Evolutionary conservation across 345 rosid genomes (phyloP), one percentile per base, ranked within the genome.

Genomic region (Anacardium occidentale): DNA sequence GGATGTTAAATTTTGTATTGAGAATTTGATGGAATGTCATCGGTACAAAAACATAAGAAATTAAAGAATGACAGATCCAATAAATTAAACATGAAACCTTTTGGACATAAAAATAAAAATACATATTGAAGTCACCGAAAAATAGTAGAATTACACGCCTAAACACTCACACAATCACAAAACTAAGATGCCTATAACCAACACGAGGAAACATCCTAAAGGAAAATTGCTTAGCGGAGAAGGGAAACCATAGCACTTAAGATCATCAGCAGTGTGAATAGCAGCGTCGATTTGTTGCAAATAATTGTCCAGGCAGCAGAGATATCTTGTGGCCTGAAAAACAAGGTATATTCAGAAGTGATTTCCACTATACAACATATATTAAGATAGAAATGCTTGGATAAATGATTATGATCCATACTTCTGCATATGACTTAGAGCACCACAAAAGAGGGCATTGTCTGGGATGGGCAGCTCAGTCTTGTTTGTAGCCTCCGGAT

Each of bases 401-500:
- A 24, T 57, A 65, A 24, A 40, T 48, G 18, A 13, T 47, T 24
- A 51, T 62, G 17, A 29, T 55, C 42, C 87, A 54, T 88, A 90
- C 99, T 88, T 93, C 78, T 96, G 99, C 78, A 87, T 42, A 78
- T 78, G 86, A 68, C 72, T 26, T 14, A 91, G 94, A 48, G 91
- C 83, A 64, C 99, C 99, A 71, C 99, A 96, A 69, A 76, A 96
- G 61, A 96, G 91, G 34, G 83, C 97, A 78, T 96, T 96, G 17
- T 85, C 97, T 10, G 99, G 99, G 0, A 86, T 24, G 0, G 92
- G 88, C 2, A 96, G 71, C 80, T 96, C 98, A 10, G 98, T 96
- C 75, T 93, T 96, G 90, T 96, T 96, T 37, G 85, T 93, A 24
- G 75, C 83, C 75, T 96, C 98, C 2, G 99, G 98, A 82, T 96